phyloP scores from a whole-genome alignment of 768 basidiomycete species.

The Podaxis sp. region DNA sequence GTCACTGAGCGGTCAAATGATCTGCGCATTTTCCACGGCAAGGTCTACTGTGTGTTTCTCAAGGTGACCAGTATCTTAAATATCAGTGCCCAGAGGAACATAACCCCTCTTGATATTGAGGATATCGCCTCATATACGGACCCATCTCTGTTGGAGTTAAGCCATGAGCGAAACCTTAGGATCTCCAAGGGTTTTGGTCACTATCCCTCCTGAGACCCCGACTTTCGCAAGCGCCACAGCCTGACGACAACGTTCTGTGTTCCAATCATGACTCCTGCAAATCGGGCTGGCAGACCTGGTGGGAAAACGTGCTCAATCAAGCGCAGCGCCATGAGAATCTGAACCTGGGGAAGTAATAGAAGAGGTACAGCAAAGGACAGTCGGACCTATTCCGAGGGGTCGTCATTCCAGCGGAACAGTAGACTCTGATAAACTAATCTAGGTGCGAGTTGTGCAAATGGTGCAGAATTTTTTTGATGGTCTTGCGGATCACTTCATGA shows the following conservation, averaged over 20 bases:
- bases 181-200: too few relatives aligned
- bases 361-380: neutral
- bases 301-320: neutral
- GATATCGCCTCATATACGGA: neutral
- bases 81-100: neutral
- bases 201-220: neutral
- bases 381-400: too few relatives aligned
- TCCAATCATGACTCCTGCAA: neutral
- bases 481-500: too few relatives aligned
- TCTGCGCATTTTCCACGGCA: slow-evolving; percentile 1
- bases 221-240: neutral
- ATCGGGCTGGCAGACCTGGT: neutral
- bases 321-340: neutral
- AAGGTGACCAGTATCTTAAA: slow-evolving; percentile 19
- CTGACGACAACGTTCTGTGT: neutral
- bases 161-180: too few relatives aligned
- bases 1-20: neutral
- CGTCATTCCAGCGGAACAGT: too few relatives aligned
- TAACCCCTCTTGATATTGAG: neutral
- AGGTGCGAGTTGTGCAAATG: too few relatives aligned
- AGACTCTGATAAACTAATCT: too few relatives aligned
- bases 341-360: neutral
- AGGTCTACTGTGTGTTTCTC: slow-evolving; percentile 1
- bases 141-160: neutral
- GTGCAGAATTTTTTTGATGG: too few relatives aligned